Conservation (phyloP, 805 yeast species). For the Sporopachydermia lactativora region DNA sequence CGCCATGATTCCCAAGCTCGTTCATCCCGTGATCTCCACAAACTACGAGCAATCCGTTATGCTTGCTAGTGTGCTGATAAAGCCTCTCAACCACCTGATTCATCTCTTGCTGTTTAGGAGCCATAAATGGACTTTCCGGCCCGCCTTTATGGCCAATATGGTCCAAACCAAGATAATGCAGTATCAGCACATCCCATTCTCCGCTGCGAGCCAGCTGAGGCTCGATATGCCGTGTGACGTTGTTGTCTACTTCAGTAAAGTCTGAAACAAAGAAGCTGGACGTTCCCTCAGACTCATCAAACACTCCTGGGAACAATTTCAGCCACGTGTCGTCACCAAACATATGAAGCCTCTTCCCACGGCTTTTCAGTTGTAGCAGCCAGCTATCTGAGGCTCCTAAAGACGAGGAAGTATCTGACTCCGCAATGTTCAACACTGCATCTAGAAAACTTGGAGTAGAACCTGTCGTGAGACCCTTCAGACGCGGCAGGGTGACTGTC, state of each 20-base stretch:
- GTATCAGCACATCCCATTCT: constrained; percentile 72
- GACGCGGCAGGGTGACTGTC: constrained; percentile 87
- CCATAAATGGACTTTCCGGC: constrained; percentile 69
- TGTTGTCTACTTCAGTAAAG: constrained; percentile 83
- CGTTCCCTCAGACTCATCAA: constrained; percentile 67
- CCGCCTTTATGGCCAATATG: constrained; percentile 99
- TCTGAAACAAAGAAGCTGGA: constrained; percentile 91
- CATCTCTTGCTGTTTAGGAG: constrained; percentile 74
- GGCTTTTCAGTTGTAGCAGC: constrained; percentile 48
- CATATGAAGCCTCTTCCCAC: constrained; percentile 46
- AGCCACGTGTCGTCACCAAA: constrained; percentile 98
- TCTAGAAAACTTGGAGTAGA: constrained; percentile 89
- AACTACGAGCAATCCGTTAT: constrained; percentile 40
- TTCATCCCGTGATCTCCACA: constrained; percentile 97
- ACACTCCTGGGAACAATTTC: constrained; percentile 65
- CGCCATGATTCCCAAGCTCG: constrained; percentile 93
- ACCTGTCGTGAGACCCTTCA: constrained; percentile 90
- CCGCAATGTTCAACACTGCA: constrained; percentile 88
- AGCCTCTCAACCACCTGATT: constrained; percentile 46
- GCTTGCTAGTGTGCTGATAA: constrained; percentile 25
- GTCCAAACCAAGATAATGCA: constrained; percentile 89
- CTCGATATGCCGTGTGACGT: constrained; percentile 80
- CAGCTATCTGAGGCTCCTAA: constrained; percentile 74
- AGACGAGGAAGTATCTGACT: constrained; percentile 63
- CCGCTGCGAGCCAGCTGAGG: constrained; percentile 31